phyloP scores from a whole-genome alignment of 2,329 filamentous ascomycete genomes.

The Aspergillus felis region DNA sequence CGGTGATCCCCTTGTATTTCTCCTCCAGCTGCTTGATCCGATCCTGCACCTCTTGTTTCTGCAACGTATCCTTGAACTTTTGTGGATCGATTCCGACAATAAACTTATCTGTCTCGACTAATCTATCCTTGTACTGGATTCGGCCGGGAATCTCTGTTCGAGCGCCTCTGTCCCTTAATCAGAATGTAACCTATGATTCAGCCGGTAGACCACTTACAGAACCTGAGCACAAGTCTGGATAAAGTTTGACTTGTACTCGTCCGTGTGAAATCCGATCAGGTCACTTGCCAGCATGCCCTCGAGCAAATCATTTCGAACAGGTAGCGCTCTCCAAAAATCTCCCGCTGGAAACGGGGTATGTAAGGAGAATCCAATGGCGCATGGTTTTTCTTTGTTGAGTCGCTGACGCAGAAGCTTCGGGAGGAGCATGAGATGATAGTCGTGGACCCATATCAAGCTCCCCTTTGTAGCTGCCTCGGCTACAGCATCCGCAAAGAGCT shows the following conservation, averaged over 20 bases:
- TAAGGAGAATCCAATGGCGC: conserved; percentile 92
- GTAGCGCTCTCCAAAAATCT: conserved; percentile 88
- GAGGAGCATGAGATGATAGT: conserved; percentile 95
- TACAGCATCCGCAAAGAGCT: conserved; percentile 79
- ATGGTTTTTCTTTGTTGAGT: conserved; percentile 69
- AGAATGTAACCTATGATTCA: neutral
- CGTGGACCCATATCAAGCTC: conserved; percentile 91
- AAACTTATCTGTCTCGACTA: conserved; percentile 82
- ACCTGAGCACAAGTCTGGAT: conserved; percentile 84
- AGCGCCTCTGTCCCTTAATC: conserved; percentile 26
- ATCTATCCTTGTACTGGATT: conserved; percentile 77
- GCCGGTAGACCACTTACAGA: conserved; percentile 49
- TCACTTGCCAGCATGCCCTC: conserved; percentile 81
- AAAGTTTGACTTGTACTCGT: conserved; percentile 91
- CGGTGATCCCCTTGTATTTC: conserved; percentile 83
- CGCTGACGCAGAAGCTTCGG: conserved; percentile 78
- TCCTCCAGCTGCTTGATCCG: conserved; percentile 73
- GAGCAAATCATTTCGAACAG: conserved; percentile 78
- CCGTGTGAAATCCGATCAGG: conserved; percentile 95
- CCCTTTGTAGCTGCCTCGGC: conserved; percentile 77
- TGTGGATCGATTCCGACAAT: conserved; percentile 94
- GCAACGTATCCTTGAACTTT: conserved; percentile 79
- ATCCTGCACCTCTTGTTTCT: conserved; percentile 72
- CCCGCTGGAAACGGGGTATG: conserved; percentile 92
- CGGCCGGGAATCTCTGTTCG: conserved; percentile 71